Percentiles rank a stretch among this genome's conserved stretches.
Evolutionary conservation across 1,284 basidiomycete genomes (phyloP).

Genomic region (Boletus semigastroideus): DNA sequence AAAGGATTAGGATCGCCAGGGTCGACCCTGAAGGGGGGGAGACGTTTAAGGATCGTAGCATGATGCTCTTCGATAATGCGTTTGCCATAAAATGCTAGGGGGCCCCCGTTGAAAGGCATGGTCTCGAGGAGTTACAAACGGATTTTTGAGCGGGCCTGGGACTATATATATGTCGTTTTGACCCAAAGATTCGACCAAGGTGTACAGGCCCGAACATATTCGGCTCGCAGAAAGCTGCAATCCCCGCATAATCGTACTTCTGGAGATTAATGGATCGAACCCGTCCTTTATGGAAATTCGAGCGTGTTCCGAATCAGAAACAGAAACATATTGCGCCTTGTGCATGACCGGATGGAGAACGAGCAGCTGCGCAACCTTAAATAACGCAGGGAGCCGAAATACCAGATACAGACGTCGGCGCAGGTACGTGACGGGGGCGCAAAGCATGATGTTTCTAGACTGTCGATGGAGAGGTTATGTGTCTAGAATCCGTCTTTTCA

Average conservation of each 20-base stretch:
- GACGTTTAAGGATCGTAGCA: not conserved
- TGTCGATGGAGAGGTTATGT: no score
- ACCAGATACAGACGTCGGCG: not conserved
- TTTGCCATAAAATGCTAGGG: conserved; percentile 9
- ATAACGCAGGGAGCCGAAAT: not conserved
- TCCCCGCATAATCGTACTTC: not conserved
- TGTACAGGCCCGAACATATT: no score
- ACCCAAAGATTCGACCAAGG: not conserved
- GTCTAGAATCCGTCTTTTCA: no score
- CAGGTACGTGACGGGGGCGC: no score
- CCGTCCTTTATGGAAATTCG: not conserved
- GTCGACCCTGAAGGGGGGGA: not conserved
- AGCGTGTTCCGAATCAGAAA: not conserved
- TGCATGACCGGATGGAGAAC: not conserved
- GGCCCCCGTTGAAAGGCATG: conserved; percentile 7
- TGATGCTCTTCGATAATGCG: conserved; percentile 14
- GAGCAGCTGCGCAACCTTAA: not conserved
- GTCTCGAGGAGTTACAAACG: not conserved
- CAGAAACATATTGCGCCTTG: not conserved
- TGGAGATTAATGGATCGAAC: not conserved
- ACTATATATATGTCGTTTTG: not conserved
- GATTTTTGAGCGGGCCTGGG: not conserved
- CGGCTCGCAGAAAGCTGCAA: not conserved
- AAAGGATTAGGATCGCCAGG: not conserved
- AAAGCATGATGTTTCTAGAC: no score